Percentiles rank a stretch among this genome's conserved stretches.
phyloP scores from a whole-genome alignment of 352 stramenopile species.

The Phytophthora gonapodyides region DNA sequence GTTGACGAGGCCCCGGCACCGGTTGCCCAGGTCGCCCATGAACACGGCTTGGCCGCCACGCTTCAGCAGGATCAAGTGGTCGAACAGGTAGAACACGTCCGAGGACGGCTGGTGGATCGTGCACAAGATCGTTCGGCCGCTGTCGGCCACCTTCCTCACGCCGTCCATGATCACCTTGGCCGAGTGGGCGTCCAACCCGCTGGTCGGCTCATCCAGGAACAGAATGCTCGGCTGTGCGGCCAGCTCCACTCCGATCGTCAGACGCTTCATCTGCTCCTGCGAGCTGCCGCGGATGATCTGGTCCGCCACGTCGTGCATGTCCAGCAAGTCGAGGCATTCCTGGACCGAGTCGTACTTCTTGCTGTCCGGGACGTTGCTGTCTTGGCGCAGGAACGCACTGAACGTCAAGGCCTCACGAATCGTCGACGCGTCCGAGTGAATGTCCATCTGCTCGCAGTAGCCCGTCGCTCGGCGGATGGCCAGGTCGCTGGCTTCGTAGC shows the following conservation, averaged over 20 bases:
- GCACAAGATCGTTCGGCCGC: conserved; percentile 72
- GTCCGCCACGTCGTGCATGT: conserved; percentile 37
- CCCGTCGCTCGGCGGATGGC: conserved; percentile 44
- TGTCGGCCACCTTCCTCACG: conserved; percentile 72
- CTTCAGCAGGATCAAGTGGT: conserved; percentile 69
- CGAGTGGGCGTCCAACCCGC: conserved; percentile 73
- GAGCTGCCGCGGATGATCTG: conserved; percentile 43
- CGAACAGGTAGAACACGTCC: conserved; percentile 72
- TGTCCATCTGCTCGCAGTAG: conserved; percentile 84
- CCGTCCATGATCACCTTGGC: conserved; percentile 80
- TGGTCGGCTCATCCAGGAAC: conserved; percentile 73
- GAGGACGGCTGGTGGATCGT: conserved; percentile 66
- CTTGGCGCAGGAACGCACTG: conserved; percentile 71
- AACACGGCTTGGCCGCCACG: conserved; percentile 59
- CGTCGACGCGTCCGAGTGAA: conserved; percentile 80
- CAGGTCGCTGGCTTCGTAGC: conserved; percentile 36
- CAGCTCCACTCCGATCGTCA: conserved; percentile 85
- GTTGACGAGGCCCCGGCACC: conserved; percentile 27
- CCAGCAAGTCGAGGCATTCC: conserved; percentile 35
- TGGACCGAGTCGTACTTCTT: conserved; percentile 40
- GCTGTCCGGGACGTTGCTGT: conserved; percentile 28
- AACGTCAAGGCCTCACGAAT: conserved; percentile 88
- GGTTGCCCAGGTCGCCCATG: conserved; percentile 65
- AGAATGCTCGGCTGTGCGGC: conserved; percentile 73
- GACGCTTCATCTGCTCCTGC: conserved; percentile 46